phyloP scores from a whole-genome alignment of 495 filamentous ascomycete genomes.

The Lasiosphaeriaceae sp. region DNA sequence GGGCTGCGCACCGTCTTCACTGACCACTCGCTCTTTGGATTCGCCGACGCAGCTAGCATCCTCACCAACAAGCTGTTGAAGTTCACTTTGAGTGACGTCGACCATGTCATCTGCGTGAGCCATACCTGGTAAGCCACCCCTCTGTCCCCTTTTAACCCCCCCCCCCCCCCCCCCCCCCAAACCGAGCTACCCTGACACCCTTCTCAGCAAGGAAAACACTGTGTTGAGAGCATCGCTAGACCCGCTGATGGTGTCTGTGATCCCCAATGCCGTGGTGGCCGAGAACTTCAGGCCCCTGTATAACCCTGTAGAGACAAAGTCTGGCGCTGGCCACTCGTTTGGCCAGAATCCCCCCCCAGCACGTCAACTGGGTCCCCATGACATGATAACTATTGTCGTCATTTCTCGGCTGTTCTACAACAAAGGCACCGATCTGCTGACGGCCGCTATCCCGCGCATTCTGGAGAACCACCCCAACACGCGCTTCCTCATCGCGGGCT shows the following conservation, averaged over 20 bases:
- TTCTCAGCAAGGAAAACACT: constrained; percentile 87
- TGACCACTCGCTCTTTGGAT: constrained; percentile 96
- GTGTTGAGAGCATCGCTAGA: constrained; percentile 92
- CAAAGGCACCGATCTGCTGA: constrained; percentile 93
- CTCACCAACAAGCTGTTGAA: constrained; percentile 95
- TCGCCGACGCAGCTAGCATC: constrained; percentile 94
- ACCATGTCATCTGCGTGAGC: constrained; percentile 96
- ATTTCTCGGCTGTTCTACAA: constrained; percentile 98
- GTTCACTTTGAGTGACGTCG: constrained; percentile 92
- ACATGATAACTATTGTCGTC: constrained; percentile 92
- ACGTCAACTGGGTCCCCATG: constrained; percentile 66
- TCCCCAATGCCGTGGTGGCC: constrained; percentile 94
- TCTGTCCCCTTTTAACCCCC: not conserved
- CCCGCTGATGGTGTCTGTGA: constrained; percentile 94
- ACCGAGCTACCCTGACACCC: constrained; percentile 2
- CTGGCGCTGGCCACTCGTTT: constrained; percentile 12
- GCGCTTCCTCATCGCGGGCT: constrained; percentile 94
- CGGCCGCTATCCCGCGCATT: constrained; percentile 90
- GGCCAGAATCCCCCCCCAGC: constrained; percentile 26
- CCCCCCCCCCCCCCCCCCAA: not conserved
- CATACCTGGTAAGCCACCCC: constrained; percentile 61
- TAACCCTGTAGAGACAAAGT: constrained; percentile 33
- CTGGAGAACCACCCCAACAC: constrained; percentile 84
- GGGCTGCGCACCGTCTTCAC: constrained; percentile 93
- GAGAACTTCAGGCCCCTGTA: constrained; percentile 82